phyloP scores from a whole-genome alignment of 2,329 filamentous ascomycete genomes.

The Arachnomyces sp. region DNA sequence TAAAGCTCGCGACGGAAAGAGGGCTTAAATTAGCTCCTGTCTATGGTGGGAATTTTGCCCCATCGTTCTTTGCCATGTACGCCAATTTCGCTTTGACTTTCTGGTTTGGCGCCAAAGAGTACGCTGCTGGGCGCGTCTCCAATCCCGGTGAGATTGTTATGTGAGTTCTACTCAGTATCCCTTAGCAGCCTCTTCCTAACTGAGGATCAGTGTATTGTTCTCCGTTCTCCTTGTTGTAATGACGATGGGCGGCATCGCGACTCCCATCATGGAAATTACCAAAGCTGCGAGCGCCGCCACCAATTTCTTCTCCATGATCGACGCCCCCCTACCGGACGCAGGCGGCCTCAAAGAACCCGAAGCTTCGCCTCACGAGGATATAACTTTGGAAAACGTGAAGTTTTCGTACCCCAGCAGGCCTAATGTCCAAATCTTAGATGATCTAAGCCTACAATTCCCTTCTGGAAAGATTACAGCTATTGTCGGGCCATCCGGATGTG shows the following conservation, averaged over 20 bases:
- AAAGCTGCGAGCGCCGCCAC: slow-evolving; percentile 26
- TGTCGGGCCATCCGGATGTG: slow-evolving; percentile 39
- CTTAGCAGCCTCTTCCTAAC: neutral
- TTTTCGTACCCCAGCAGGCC: slow-evolving; percentile 59
- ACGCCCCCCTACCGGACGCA: slow-evolving; percentile 16
- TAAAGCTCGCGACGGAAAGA: slow-evolving; percentile 28
- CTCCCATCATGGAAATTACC: slow-evolving; percentile 27
- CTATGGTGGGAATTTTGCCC: slow-evolving; percentile 24
- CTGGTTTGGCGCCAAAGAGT: slow-evolving; percentile 31
- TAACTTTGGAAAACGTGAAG: slow-evolving; percentile 55
- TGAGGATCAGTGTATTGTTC: slow-evolving; percentile 25
- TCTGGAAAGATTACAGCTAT: slow-evolving; percentile 34
- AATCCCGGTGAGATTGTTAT: slow-evolving; percentile 30
- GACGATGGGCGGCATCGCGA: slow-evolving; percentile 8
- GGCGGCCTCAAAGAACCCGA: slow-evolving; percentile 41
- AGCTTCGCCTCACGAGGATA: slow-evolving; percentile 45
- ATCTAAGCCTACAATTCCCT: slow-evolving; percentile 25
- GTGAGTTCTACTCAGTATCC: slow-evolving; percentile 14
- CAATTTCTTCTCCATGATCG: slow-evolving; percentile 27
- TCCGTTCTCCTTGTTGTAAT: slow-evolving; percentile 20
- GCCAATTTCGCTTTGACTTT: slow-evolving; percentile 28
- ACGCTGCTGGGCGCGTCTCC: slow-evolving; percentile 23
- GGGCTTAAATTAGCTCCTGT: slow-evolving; percentile 22
- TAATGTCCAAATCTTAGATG: slow-evolving; percentile 27
- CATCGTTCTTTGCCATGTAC: slow-evolving; percentile 31